phyloP scores from a whole-genome alignment of 1,284 basidiomycete genomes.

The Trichosporon sp. region DNA sequence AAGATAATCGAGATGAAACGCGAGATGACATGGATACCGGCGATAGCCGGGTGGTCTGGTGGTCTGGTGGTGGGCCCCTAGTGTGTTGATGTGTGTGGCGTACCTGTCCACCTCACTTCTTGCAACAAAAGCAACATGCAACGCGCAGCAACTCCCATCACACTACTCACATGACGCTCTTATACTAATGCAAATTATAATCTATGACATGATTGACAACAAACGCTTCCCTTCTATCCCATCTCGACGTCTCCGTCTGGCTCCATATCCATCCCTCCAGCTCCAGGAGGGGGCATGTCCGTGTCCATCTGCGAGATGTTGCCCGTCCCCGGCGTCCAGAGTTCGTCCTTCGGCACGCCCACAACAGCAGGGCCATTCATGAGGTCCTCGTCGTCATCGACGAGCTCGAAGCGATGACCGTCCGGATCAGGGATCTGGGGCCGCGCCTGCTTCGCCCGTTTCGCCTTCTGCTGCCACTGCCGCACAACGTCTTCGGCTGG shows the following conservation, averaged over 20 bases:
- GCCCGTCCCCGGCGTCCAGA: background rate
- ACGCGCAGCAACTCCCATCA: no score
- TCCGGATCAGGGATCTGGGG: slow-evolving; percentile 1
- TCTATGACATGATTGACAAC: slow-evolving; percentile 17
- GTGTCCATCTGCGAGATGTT: slow-evolving; percentile 14
- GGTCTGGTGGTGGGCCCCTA: no score
- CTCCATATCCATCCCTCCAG: slow-evolving; percentile 4
- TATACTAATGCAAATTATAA: slow-evolving; percentile 14
- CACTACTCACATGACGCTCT: background rate
- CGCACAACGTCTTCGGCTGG: slow-evolving; percentile 28
- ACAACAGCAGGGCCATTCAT: slow-evolving; percentile 16
- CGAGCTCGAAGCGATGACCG: slow-evolving; percentile 24
- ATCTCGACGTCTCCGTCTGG: slow-evolving; percentile 13
- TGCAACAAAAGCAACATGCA: no score
- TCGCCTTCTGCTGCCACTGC: slow-evolving; percentile 24
- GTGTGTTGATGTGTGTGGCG: background rate
- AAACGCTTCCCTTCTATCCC: background rate
- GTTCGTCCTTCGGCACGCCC: slow-evolving; percentile 14
- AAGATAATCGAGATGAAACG: background rate
- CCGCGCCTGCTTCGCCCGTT: background rate
- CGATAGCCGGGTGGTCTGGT: background rate
- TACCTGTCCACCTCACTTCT: background rate
- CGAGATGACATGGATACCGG: background rate
- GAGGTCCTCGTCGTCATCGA: slow-evolving; percentile 31
- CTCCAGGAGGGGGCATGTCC: background rate